These are phyloP conservation scores for Mycena galericulata DNA, from an alignment of 768 basidiomycete species.

Conservation along the genomic window DNA sequence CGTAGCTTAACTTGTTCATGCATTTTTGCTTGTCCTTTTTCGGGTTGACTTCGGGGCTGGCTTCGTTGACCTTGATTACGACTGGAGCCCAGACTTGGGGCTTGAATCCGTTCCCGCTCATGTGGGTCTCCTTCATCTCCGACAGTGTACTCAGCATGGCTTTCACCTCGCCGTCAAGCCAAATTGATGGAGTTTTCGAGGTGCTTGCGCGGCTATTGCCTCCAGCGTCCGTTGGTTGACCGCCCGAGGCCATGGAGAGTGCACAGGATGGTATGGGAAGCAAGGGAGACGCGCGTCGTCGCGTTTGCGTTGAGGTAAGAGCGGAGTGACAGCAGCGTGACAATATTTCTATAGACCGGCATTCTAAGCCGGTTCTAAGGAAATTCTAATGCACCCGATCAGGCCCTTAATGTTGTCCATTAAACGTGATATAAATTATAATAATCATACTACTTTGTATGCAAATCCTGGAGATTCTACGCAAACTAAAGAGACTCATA, in stretches of 20 bases:
- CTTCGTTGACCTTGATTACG: not conserved
- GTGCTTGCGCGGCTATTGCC: not conserved
- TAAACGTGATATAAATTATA: constrained; percentile 4
- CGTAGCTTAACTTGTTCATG: not conserved
- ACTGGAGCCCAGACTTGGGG: not conserved
- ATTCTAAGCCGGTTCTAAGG: not conserved
- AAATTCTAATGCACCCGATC: not conserved
- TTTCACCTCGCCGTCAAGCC: not conserved
- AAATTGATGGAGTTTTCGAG: not conserved
- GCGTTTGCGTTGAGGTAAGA: too few relatives aligned
- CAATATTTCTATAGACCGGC: not conserved
- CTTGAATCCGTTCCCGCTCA: constrained; percentile 17
- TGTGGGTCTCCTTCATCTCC: not conserved
- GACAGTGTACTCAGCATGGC: not conserved
- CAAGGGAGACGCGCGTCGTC: not conserved
- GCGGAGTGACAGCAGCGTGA: not conserved
- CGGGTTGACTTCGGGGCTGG: not conserved
- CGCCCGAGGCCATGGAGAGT: too few relatives aligned
- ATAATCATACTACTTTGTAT: not conserved
- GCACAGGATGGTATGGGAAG: not conserved
- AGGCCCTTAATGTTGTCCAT: constrained; percentile 2
- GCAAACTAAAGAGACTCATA: too few relatives aligned
- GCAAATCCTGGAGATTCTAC: too few relatives aligned
- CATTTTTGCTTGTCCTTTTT: not conserved
- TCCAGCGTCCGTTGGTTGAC: too few relatives aligned